Evolutionary conservation across 2,329 filamentous ascomycete genomes (phyloP), one percentile per base, ranked within the genome.

Genomic region (Nakataea oryzae): DNA sequence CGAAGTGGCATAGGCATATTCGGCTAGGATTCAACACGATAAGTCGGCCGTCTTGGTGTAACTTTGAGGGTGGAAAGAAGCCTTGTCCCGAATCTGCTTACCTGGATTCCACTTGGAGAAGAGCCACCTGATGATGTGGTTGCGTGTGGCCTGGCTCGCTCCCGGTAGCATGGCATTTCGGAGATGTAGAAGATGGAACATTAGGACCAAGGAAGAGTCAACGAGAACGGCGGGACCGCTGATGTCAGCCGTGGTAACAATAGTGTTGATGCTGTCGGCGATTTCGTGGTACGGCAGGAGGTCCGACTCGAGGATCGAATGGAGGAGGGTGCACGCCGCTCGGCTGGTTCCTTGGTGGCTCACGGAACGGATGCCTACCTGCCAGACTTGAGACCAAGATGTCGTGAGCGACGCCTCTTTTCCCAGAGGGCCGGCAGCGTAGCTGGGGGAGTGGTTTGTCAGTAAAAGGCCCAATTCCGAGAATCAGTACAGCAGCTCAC

Each of bases 21-120:
- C 91, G 54, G 80, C 86, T 89, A 65, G 8, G 2, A 11, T 5
- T 11, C 55, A 8, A 47, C 27, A 55, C 41, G 26, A 28, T 67
- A 61, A 67, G 64, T 58, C 24, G 21, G 21, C 41, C 21, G 41
- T 50, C 21, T 50, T 14, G 5, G 11, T 57, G 59, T 2, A 13
- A 13, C 1, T 28, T 13, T 9, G 11, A 29, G 26, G 9, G 24
- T 32, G 24, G 21, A 2, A 24, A 28, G 21, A 27, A 50, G 1
- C n/a, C 17, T 50, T 21, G 14, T 6, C 7, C 17, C 34, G 3
- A 34, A 60, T 57, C 8, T 47, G 24, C 82, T 71, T 78, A 93
- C 90, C 86, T 66, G 92, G 89, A 66, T 86, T 86, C 92, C 93
- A 99, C 68, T 83, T 87, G 41, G 86, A 82, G 67, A 92, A 86